Conservation (phyloP, 805 yeast genomes). For the Tetrapisispora arboricola region DNA sequence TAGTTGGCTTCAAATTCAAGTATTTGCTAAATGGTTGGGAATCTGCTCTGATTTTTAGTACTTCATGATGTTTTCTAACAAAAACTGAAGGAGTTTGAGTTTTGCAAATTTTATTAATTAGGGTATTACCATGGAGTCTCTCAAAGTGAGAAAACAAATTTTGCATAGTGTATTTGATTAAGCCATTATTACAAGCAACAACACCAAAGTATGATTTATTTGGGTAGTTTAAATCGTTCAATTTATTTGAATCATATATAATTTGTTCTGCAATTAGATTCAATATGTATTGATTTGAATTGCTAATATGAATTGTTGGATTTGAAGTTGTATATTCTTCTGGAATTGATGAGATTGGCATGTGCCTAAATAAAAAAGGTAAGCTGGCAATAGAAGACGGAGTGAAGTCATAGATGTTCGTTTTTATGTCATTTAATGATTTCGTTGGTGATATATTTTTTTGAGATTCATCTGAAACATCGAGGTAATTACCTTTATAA, state of each 20-base stretch:
- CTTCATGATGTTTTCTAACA: constrained; percentile 24
- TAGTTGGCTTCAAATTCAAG: constrained; percentile 47
- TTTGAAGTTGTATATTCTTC: constrained; percentile 30
- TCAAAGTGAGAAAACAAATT: constrained; percentile 16
- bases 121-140: constrained; percentile 19
- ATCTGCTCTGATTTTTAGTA: constrained; percentile 38
- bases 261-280: constrained; percentile 24
- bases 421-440: neutral
- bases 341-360: constrained; percentile 57
- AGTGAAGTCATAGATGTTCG: constrained; percentile 3
- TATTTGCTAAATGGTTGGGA: constrained; percentile 46
- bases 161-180: constrained; percentile 15
- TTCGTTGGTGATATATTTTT: neutral
- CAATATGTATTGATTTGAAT: constrained; percentile 16
- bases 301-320: constrained; percentile 13
- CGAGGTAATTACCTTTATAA: neutral
- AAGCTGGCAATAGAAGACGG: constrained; percentile 19
- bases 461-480: neutral
- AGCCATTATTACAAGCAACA: constrained; percentile 12
- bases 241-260: constrained; percentile 33
- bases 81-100: constrained; percentile 23
- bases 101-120: constrained; percentile 18
- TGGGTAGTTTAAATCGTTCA: constrained; percentile 45
- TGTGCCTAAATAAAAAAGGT: constrained; percentile 56
- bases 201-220: constrained; percentile 35